Base-by-base conservation (phyloP, 768 basidiomycete genomes). In the Chalciporus pseudorubinellus region DNA sequence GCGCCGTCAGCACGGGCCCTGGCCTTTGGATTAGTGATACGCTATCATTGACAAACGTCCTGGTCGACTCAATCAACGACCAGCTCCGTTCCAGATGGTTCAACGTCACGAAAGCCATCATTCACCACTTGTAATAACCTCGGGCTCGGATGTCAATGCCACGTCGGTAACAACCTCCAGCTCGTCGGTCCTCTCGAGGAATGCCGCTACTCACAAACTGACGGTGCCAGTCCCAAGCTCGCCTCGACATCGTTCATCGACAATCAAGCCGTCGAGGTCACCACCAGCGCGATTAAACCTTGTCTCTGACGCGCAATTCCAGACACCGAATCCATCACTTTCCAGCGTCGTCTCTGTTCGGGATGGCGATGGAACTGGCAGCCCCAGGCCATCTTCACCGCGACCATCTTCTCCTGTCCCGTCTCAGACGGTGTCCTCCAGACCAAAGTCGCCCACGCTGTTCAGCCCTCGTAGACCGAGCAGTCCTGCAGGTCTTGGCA, bases 181-280 rank as follows among this genome's bases (percentile, higher is more conserved):
- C 29, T 19, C 44, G 2, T 44, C 29, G 6, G 10, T 36, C 12
- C 6, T 14, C 12, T 31, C 20, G 19, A 33, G 19, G 12, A 44
- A 31, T 13, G 14, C 28, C 19, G 33, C 12, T 18, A 11, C 18
- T 33, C 44, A 44, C 29, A 44, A 18, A 6, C 8, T 31, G 44
- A 20, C 12, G 16, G 14, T 7, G 18, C 29, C 29, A 33, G 48
- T 51, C 43, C 38, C 58, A 3, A 52, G 39, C 34, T 38, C 53
- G 4, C 42, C 55, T 0, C 59, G 62, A 46, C 51, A 64, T 50
- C 62, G 62, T 50, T 63, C 62, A 39, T 42, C 59, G 16, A 60
- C 59, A 0, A 40, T 60, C 33, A 61, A 50, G 14, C 59, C 56
- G 2, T 3, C 36, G 20, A 54, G 34, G 21, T 46, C 29, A 20